phyloP scores from a whole-genome alignment of 23 red algal species.

The Gracilaria domingensis region DNA sequence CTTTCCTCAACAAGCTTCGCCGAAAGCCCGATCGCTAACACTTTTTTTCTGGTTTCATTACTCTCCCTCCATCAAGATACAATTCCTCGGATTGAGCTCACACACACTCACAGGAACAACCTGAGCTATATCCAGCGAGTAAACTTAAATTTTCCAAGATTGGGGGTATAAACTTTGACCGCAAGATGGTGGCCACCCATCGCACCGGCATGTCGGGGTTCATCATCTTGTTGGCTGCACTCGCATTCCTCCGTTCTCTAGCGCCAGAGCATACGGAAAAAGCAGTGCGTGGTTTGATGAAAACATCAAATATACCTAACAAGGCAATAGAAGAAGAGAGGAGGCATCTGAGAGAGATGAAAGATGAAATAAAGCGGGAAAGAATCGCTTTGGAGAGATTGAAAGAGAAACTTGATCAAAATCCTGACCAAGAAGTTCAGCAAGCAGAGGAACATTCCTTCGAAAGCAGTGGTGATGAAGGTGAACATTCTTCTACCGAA shows the following conservation, averaged over 20 bases:
- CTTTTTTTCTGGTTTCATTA: neutral
- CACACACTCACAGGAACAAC: neutral
- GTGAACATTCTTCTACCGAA: neutral
- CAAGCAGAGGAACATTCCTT: neutral
- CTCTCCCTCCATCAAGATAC: neutral
- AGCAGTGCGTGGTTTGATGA: constrained; percentile 30
- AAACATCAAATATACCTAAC: neutral
- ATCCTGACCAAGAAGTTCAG: neutral
- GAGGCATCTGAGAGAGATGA: constrained; percentile 22
- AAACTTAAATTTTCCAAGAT: neutral
- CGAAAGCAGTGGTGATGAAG: neutral
- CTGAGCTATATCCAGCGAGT: neutral
- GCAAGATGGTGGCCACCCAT: constrained; percentile 39
- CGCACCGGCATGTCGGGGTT: constrained; percentile 39
- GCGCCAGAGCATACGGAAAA: constrained; percentile 53
- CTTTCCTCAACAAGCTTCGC: constrained; percentile 1
- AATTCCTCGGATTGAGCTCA: neutral
- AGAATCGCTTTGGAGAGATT: constrained; percentile 43
- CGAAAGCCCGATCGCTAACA: neutral
- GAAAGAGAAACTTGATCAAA: constrained; percentile 33
- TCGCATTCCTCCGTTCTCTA: constrained; percentile 46
- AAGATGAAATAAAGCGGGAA: constrained; percentile 50
- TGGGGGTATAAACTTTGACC: neutral
- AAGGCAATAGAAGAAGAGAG: constrained; percentile 14
- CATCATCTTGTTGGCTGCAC: constrained; percentile 38